These are phyloP conservation scores for Ogataea wickerhamii DNA, from an alignment of 805 yeast species.

Conservation along the genomic window DNA sequence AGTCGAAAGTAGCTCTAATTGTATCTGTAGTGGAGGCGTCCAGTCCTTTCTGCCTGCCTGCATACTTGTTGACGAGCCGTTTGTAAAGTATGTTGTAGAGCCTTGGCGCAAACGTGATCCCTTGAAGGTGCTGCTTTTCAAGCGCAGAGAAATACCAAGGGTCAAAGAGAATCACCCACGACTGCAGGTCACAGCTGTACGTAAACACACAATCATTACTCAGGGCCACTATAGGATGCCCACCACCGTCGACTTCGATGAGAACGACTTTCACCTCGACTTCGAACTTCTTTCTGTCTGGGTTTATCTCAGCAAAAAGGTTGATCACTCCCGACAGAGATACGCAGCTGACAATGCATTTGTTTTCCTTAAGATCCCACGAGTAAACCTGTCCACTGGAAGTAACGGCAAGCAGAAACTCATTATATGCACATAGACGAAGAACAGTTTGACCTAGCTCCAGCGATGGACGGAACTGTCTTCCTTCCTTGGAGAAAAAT, in stretches of 20 bases:
- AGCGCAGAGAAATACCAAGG: slow-evolving; percentile 24
- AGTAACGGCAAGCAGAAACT: slow-evolving; percentile 43
- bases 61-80: slow-evolving; percentile 12
- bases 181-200: slow-evolving; percentile 39
- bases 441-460: slow-evolving; percentile 50
- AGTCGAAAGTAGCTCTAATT: slow-evolving; percentile 10
- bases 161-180: slow-evolving; percentile 50
- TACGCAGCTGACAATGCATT: slow-evolving; percentile 38
- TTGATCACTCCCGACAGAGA: slow-evolving; percentile 55
- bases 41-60: not conserved
- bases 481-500: slow-evolving; percentile 43
- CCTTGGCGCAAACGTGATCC: slow-evolving; percentile 7
- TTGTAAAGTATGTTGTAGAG: slow-evolving; percentile 12
- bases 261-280: slow-evolving; percentile 19
- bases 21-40: slow-evolving; percentile 2
- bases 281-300: slow-evolving; percentile 22
- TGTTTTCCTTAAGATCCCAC: slow-evolving; percentile 42
- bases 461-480: slow-evolving; percentile 42
- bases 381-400: slow-evolving; percentile 47
- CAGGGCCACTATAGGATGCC: slow-evolving; percentile 41
- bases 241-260: slow-evolving; percentile 31
- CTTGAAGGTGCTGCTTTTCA: slow-evolving; percentile 1
- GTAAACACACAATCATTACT: slow-evolving; percentile 38
- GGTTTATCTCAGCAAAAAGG: slow-evolving; percentile 25
- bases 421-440: slow-evolving; percentile 33